Percentiles rank a stretch among this genome's conserved stretches.
These are phyloP conservation scores for Erucastrum elatum DNA, from an alignment of 345 rosid species.

Conservation along the genomic window DNA sequence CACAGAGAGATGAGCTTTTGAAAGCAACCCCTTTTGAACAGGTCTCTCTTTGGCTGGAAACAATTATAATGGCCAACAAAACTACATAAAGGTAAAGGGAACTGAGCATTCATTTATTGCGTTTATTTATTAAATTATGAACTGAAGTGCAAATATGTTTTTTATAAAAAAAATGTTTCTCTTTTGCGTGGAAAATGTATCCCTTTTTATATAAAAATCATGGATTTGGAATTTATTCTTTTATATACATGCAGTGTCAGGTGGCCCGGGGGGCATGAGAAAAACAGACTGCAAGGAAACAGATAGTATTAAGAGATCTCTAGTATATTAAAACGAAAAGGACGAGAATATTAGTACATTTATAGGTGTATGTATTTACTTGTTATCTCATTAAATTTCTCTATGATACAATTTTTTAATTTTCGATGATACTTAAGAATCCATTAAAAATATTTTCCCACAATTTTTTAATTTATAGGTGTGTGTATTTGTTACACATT, in stretches of 20 bases:
- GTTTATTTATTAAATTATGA: neutral
- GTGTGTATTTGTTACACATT: neutral
- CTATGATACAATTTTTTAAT: neutral
- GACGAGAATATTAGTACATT: neutral
- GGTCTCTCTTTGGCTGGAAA: constrained; percentile 30
- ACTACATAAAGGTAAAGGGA: constrained; percentile 15
- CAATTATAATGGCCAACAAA: constrained; percentile 31
- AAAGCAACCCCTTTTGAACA: constrained; percentile 38
- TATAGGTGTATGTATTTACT: no score
- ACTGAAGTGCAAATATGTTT: neutral
- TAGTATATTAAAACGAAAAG: neutral
- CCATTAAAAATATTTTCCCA: neutral
- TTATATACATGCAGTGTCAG: constrained; percentile 31
- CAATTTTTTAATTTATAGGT: neutral
- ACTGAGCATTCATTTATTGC: constrained; percentile 17
- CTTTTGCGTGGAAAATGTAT: constrained; percentile 22
- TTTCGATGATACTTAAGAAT: neutral
- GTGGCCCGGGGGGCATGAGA: constrained; percentile 37
- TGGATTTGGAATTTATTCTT: constrained; percentile 33
- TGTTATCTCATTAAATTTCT: neutral
- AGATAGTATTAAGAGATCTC: neutral
- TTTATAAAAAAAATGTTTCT: constrained; percentile 1
- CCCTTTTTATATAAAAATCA: neutral
- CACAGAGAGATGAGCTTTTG: constrained; percentile 16
- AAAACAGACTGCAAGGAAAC: constrained; percentile 21